These are phyloP conservation scores for Aspergillus arachidicola DNA, from an alignment of 2,329 filamentous ascomycete species.

Conservation along the genomic window DNA sequence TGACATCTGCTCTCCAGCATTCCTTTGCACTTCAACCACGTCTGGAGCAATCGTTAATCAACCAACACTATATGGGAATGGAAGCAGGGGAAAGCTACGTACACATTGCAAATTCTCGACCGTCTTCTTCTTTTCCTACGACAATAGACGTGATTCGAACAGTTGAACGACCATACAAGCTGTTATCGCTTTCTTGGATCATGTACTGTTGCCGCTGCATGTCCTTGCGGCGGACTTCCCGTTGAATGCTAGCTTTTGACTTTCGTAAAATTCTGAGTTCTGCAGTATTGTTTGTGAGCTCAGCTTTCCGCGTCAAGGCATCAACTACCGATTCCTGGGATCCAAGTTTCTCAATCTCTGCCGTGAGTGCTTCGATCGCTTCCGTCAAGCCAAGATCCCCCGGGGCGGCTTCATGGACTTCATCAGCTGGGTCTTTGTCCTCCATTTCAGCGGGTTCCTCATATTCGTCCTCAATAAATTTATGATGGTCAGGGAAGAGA, in stretches of 20 bases:
- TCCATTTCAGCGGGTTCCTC: slow-evolving; percentile 67
- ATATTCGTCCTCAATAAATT: slow-evolving; percentile 81
- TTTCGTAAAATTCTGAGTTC: slow-evolving; percentile 91
- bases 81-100: slow-evolving; percentile 32
- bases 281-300: slow-evolving; percentile 94
- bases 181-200: slow-evolving; percentile 96
- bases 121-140: slow-evolving; percentile 87
- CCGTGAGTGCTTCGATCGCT: slow-evolving; percentile 83
- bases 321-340: slow-evolving; percentile 91
- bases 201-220: slow-evolving; percentile 96
- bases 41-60: slow-evolving; percentile 49
- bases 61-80: background rate
- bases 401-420: slow-evolving; percentile 90
- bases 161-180: slow-evolving; percentile 86
- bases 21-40: slow-evolving; percentile 85
- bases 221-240: slow-evolving; percentile 91
- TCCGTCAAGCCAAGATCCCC: slow-evolving; percentile 92
- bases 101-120: slow-evolving; percentile 88
- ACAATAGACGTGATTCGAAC: slow-evolving; percentile 91
- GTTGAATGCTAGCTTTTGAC: slow-evolving; percentile 87
- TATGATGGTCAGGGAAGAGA: slow-evolving; percentile 82
- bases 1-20: slow-evolving; percentile 92
- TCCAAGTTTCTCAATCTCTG: slow-evolving; percentile 84
- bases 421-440: slow-evolving; percentile 69
- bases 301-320: slow-evolving; percentile 88